Percentiles rank a stretch among this genome's conserved stretches.
phyloP scores from a whole-genome alignment of 2,329 filamentous ascomycete species.

The Rhynchosporium graminicola region DNA sequence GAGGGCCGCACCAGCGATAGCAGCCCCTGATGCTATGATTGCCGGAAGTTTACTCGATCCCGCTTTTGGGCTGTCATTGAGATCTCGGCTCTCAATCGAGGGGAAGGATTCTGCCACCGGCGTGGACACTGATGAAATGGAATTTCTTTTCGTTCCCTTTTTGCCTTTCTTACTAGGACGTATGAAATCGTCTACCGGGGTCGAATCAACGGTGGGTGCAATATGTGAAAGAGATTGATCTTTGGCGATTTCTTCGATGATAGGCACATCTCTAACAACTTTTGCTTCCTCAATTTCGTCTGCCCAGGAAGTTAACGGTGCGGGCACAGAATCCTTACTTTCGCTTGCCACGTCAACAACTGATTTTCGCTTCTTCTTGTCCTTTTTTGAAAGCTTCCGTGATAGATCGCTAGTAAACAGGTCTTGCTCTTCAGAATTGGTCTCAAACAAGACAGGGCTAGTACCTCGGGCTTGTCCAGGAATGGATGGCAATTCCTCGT shows the following conservation, averaged over 20 bases:
- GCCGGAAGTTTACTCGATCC: conserved; percentile 22
- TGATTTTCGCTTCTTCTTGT: conserved; percentile 39
- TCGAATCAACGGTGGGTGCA: conserved; percentile 32
- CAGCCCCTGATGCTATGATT: conserved; percentile 25
- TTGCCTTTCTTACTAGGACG: conserved; percentile 43
- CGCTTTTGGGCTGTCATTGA: conserved; percentile 31
- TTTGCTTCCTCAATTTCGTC: conserved; percentile 38
- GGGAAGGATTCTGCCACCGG: conserved; percentile 15
- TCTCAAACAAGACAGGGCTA: conserved; percentile 20
- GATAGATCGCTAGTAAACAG: conserved; percentile 21
- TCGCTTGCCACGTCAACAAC: conserved; percentile 24
- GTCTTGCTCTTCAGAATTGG: conserved; percentile 12
- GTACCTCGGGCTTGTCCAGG: conserved; percentile 7
- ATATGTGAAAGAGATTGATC: conserved; percentile 39
- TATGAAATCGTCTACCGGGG: conserved; percentile 32
- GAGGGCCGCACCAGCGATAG: conserved; percentile 28
- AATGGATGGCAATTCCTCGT: neutral
- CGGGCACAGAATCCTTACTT: conserved; percentile 15
- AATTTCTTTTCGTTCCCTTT: conserved; percentile 42
- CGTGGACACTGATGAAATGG: conserved; percentile 15
- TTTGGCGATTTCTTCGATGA: conserved; percentile 37
- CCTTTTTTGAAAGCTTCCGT: conserved; percentile 35
- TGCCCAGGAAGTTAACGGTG: conserved; percentile 36
- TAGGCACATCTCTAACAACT: conserved; percentile 33
- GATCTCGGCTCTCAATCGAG: conserved; percentile 3